Evolutionary conservation across 306 rosid genomes (phyloP), one percentile per base, ranked within the genome.

Genomic region (Citrullus colocynthis): DNA sequence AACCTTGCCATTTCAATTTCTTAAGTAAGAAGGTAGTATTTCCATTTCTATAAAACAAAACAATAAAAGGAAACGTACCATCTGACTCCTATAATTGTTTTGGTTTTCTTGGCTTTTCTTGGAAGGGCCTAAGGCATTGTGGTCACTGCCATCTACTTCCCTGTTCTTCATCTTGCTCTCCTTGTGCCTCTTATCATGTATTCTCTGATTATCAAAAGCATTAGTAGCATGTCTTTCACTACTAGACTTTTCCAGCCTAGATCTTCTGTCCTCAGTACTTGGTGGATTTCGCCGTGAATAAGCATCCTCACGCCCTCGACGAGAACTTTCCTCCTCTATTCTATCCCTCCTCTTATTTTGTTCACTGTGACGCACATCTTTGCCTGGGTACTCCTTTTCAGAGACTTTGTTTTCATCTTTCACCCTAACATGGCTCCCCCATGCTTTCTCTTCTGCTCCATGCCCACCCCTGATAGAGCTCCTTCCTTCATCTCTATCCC

Each of bases 401-500:
- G 91, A 78, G 86, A 83, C 86, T 81, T 82, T 90, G 76, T 81
- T 89, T 28, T 92, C 99, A 81, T 89, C 96, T 84, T 89, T 88
- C 72, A 82, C 81, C 85, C 89, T 88, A 52, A 78, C 79, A 86
- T 87, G 97, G 83, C 91, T 87, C 75, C 58, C 88, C 97, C 93
- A 90, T 54, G 85, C 76, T 88, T 91, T 95, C 76, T 92, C 99
- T 84, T 89, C 98, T 76, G 83, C 78, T 59, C 86, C 89, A 70
- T 91, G 90, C 57, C 91, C 99, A 78, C 90, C 85, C 88, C 96
- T 91, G 58, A 64, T 61, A 77, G 89, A 78, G 80, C 81, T 84
- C 57, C 97, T 82, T 77, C 93, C 97, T 54, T 95, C 98, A 75
- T 92, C 97, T 85, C 96, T 85, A 76, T 92, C 96, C 34, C 93